These are phyloP conservation scores for Sinapis alba DNA, from an alignment of 441 rosid genomes.

Conservation along the genomic window DNA sequence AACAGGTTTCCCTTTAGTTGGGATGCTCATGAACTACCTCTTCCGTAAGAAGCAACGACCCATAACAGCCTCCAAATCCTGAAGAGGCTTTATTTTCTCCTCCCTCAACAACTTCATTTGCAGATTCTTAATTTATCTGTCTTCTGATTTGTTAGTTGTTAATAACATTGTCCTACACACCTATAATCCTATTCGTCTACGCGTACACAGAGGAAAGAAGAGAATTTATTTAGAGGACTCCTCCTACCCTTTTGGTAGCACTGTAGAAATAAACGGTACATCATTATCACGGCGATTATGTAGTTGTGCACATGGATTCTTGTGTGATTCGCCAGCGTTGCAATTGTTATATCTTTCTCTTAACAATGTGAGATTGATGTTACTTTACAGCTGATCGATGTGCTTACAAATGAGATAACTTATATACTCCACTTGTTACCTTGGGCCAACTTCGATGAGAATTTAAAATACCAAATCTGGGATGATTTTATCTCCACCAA, in stretches of 20 bases:
- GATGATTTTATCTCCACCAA: too few species aligned
- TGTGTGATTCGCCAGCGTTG: too few species aligned
- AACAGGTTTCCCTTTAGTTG: conserved; percentile 64
- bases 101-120: background rate
- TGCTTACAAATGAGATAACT: too few species aligned
- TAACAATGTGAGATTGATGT: too few species aligned
- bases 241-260: background rate
- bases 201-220: background rate
- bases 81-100: background rate
- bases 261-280: background rate
- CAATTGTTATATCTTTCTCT: too few species aligned
- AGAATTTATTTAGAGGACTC: background rate
- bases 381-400: too few species aligned
- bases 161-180: background rate
- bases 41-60: conserved; percentile 49
- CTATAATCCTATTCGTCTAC: background rate
- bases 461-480: too few species aligned
- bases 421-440: too few species aligned
- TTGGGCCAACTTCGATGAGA: too few species aligned
- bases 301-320: background rate
- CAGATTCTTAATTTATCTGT: background rate
- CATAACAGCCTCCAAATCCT: conserved; percentile 12
- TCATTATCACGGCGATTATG: background rate
- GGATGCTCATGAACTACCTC: conserved; percentile 46
- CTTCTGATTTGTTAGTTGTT: background rate